These are phyloP conservation scores for Ampelomyces quisqualis DNA, from an alignment of 2,329 filamentous ascomycete genomes.

Conservation along the genomic window DNA sequence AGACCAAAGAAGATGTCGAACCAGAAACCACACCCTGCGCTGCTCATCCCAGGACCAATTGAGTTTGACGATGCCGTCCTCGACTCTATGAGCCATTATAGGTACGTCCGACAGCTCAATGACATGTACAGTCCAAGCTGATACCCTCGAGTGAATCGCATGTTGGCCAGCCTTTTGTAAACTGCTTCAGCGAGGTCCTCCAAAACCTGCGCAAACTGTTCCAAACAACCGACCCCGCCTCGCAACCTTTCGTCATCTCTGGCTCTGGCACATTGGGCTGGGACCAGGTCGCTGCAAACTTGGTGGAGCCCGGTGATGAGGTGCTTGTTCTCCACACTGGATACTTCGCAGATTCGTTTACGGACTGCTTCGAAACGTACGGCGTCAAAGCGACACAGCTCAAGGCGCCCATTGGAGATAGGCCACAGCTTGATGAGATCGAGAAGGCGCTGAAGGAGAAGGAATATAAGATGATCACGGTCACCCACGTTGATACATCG, in stretches of 20 bases:
- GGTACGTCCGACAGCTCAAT: conserved; percentile 51
- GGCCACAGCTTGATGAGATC: conserved; percentile 82
- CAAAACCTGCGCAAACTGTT: conserved; percentile 89
- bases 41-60: conserved; percentile 96
- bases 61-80: conserved; percentile 98
- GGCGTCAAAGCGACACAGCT: conserved; percentile 87
- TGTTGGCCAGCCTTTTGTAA: conserved; percentile 84
- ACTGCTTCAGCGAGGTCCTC: conserved; percentile 86
- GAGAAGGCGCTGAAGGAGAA: conserved; percentile 87
- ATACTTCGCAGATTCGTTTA: conserved; percentile 95
- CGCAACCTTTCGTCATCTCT: conserved; percentile 90
- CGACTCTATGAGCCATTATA: conserved; percentile 92
- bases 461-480: conserved; percentile 89
- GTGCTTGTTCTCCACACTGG: conserved; percentile 92
- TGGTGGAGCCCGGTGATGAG: conserved; percentile 85
- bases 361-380: conserved; percentile 87
- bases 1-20: conserved; percentile 51
- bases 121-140: not conserved
- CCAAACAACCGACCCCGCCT: conserved; percentile 76
- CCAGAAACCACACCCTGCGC: conserved; percentile 64
- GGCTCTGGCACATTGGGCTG: conserved; percentile 95
- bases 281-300: conserved; percentile 93
- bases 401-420: conserved; percentile 82
- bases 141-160: conserved; percentile 74
- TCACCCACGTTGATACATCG: conserved; percentile 96